A percentile compares a stretch with the other conserved stretches of the same genome.
These are phyloP conservation scores for Clitoria ternatea DNA, from an alignment of 306 rosid species.

Conservation along the genomic window DNA sequence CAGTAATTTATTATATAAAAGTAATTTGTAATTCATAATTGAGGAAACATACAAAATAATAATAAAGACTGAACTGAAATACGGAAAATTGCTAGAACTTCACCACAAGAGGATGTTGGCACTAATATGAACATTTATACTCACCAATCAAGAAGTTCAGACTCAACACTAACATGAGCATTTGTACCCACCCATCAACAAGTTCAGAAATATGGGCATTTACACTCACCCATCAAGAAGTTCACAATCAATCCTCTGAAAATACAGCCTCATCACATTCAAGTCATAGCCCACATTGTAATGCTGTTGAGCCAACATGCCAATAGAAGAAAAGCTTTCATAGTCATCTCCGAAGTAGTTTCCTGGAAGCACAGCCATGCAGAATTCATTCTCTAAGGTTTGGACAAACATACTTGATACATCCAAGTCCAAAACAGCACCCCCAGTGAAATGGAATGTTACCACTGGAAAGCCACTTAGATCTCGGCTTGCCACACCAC, in stretches of 20 bases:
- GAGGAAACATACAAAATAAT: not conserved
- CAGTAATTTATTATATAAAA: no score
- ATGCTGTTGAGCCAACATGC: constrained; percentile 10
- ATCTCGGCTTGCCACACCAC: not conserved
- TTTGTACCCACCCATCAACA: not conserved
- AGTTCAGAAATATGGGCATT: constrained; percentile 1
- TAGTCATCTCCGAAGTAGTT: constrained; percentile 7
- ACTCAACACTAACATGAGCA: no score
- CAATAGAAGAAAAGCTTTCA: constrained; percentile 17
- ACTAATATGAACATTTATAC: not conserved
- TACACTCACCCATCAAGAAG: constrained; percentile 9
- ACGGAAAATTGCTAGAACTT: not conserved
- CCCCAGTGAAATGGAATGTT: constrained; percentile 18
- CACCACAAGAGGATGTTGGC: not conserved
- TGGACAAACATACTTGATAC: not conserved
- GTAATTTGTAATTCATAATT: not conserved
- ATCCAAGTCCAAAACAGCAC: constrained; percentile 5
- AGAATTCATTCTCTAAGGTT: not conserved
- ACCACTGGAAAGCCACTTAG: constrained; percentile 8
- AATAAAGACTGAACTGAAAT: not conserved
- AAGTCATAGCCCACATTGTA: constrained; percentile 21
- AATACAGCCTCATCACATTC: not conserved
- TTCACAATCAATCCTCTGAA: constrained; percentile 14
- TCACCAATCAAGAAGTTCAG: constrained; percentile 18
- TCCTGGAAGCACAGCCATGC: constrained; percentile 22